phyloP scores from a whole-genome alignment of 2,329 filamentous ascomycete genomes.

The Tolypocladium pustulatum region DNA sequence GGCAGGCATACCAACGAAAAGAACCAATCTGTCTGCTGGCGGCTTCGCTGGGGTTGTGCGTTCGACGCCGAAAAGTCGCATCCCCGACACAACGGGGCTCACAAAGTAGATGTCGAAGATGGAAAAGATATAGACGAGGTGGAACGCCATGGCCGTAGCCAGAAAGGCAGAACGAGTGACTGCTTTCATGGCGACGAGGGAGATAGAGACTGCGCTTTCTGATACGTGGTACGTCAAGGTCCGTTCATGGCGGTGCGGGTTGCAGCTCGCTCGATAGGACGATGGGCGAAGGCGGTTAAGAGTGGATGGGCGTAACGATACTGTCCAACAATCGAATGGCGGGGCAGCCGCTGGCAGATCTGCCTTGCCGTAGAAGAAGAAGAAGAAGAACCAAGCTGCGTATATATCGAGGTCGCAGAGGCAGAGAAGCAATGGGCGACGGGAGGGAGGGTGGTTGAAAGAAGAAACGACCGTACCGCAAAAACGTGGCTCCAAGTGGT shows the following conservation, averaged over 20 bases:
- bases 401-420: neutral
- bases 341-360: neutral
- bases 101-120: conserved; percentile 99
- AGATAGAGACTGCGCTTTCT: neutral
- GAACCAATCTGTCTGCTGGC: conserved; percentile 79
- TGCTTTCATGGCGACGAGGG: conserved; percentile 35
- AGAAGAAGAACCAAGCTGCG: neutral
- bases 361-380: neutral
- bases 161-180: conserved; percentile 69
- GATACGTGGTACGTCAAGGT: neutral
- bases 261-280: neutral
- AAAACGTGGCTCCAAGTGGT: neutral
- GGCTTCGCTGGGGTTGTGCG: conserved; percentile 48
- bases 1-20: conserved; percentile 67
- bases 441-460: neutral
- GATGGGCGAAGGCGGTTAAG: neutral
- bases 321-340: neutral
- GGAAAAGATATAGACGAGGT: conserved; percentile 85
- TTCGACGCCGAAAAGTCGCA: conserved; percentile 70
- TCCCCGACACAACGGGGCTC: conserved; percentile 91
- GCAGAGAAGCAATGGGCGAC: neutral
- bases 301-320: neutral
- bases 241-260: neutral
- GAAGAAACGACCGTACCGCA: neutral
- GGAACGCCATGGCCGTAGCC: conserved; percentile 81